phyloP scores from a whole-genome alignment of 805 yeast genomes.

The Wickerhamiella azymoides region DNA sequence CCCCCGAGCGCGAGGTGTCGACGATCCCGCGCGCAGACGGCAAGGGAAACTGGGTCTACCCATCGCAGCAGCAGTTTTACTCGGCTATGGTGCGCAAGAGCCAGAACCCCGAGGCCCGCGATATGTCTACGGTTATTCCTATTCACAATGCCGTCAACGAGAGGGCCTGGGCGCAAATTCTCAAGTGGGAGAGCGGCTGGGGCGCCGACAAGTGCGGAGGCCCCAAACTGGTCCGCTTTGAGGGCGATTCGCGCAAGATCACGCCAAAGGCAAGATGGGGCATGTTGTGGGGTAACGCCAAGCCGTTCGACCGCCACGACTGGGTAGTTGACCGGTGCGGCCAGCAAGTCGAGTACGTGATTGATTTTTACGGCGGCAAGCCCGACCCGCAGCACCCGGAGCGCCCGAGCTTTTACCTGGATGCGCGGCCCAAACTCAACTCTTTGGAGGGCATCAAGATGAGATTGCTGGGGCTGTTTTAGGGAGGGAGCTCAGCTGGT shows the following conservation, averaged over 20 bases:
- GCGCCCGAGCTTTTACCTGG: conserved; percentile 55
- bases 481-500: too few species aligned
- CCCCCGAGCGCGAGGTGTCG: conserved; percentile 63
- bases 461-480: conserved; percentile 46
- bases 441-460: conserved; percentile 65
- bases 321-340: conserved; percentile 88
- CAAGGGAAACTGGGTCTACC: conserved; percentile 74
- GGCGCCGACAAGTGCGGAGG: conserved; percentile 53
- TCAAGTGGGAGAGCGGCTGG: conserved; percentile 55
- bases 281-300: conserved; percentile 48
- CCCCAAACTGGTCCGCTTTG: conserved; percentile 66
- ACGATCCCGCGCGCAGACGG: conserved; percentile 71
- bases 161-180: conserved; percentile 75
- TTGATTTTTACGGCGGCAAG: conserved; percentile 69
- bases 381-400: conserved; percentile 34
- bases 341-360: conserved; percentile 68
- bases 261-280: conserved; percentile 80
- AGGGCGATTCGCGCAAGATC: conserved; percentile 72
- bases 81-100: conserved; percentile 88
- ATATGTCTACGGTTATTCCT: conserved; percentile 86
- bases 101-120: conserved; percentile 68
- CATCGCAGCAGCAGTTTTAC: conserved; percentile 86
- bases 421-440: conserved; percentile 85
- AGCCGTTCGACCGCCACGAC: conserved; percentile 93
- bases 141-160: conserved; percentile 91